Evolutionary conservation across 495 filamentous ascomycete genomes (phyloP), one percentile per base, ranked within the genome.

Genomic region (Sordaria brevicollis): DNA sequence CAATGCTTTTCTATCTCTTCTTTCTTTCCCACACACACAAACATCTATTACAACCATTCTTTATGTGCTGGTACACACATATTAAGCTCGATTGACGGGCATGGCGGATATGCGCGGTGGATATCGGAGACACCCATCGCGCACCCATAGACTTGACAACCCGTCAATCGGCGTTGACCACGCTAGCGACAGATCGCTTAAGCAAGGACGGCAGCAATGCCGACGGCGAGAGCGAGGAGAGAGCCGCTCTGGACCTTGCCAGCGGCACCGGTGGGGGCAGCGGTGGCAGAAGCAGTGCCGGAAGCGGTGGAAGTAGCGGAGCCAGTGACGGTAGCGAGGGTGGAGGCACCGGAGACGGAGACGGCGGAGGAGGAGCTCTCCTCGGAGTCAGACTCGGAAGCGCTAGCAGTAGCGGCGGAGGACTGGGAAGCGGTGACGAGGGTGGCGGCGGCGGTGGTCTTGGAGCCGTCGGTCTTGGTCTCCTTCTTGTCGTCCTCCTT

Each of bases 131-230:
- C 41, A 19, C 10, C 1, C 21, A 57, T 21, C 5, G 2, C 19
- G 25, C 11, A 4, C 49, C 25, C 13, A 17, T 31, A 17, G 6
- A 33, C 25, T 62, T 62, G 49, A 62, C 25, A 3, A 29, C 49
- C 49, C 49, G 3, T 62, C 13, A 0, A 0, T 33, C 4, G 49
- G 49, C 17, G 49, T 4, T 4, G 1, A 21, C 41, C 41, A 21
- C 19, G 3, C 13, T 15, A 31, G 2, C 2, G n/a, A n/a, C n/a
- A 29, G 21, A 5, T 57, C 49, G 49, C 49, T 70, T 73, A 74
- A 43, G 69, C 71, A 31, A 75, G 43, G 54, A 71, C 37, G 38
- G 71, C 73, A 33, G 67, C 71, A 15, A 73, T 62, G 54, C 73
- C 73, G 33, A 70, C 68, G 5, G 68, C 67, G 6, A 73, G 67